Percentiles rank a stretch among this genome's conserved stretches.
phyloP scores from a whole-genome alignment of 306 rosid species.

The Castanea mollissima region DNA sequence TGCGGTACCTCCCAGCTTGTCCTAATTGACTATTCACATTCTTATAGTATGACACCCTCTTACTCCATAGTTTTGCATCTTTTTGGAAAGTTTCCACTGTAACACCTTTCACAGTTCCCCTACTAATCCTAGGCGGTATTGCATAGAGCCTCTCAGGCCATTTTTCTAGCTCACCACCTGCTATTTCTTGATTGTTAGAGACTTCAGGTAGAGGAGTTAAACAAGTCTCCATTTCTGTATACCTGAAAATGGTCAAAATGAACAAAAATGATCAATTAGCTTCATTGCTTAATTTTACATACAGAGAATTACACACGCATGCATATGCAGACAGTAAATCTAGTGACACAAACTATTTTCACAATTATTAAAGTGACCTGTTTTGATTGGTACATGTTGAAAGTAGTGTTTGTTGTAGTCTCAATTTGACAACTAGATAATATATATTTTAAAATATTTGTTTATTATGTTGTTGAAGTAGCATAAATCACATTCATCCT shows the following conservation, averaged over 20 bases:
- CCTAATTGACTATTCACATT: constrained; percentile 48
- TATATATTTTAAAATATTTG: too few species aligned
- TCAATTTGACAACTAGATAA: too few species aligned
- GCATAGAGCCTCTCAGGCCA: constrained; percentile 71
- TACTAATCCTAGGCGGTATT: constrained; percentile 65
- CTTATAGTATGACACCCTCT: constrained; percentile 59
- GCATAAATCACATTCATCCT: too few species aligned
- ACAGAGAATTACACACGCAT: too few species aligned
- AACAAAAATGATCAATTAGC: not conserved
- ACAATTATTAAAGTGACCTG: too few species aligned
- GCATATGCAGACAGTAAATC: too few species aligned
- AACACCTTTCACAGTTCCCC: constrained; percentile 54
- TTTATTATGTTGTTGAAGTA: too few species aligned
- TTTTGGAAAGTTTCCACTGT: constrained; percentile 38
- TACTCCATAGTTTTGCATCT: constrained; percentile 60
- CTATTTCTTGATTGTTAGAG: constrained; percentile 41
- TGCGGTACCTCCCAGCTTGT: constrained; percentile 65
- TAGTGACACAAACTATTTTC: too few species aligned
- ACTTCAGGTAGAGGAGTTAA: constrained; percentile 72
- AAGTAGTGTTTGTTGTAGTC: too few species aligned
- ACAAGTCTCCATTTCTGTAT: constrained; percentile 66
- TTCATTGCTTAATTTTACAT: too few species aligned
- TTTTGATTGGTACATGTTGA: too few species aligned
- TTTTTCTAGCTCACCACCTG: constrained; percentile 59
- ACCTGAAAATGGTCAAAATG: constrained; percentile 44